Evolutionary conservation across 2,329 filamentous ascomycete species (phyloP).

Genomic region (Cordyceps tenuipes): DNA sequence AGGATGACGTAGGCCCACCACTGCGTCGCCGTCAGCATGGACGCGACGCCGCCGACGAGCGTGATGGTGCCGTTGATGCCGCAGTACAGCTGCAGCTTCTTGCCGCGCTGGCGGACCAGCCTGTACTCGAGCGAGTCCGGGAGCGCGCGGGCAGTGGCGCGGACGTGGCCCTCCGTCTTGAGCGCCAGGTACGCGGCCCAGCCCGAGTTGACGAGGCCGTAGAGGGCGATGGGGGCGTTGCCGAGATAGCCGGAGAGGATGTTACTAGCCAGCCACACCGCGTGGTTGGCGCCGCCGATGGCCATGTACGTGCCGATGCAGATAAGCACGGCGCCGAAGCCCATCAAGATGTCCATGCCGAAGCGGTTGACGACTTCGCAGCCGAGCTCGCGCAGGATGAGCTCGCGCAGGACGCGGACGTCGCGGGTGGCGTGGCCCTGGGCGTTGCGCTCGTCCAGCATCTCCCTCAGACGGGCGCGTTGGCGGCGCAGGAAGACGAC

Average conservation of each 20-base stretch:
- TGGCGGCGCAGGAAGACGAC: slow-evolving; percentile 36
- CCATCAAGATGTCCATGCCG: slow-evolving; percentile 42
- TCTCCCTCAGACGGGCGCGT: slow-evolving; percentile 23
- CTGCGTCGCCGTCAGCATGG: slow-evolving; percentile 38
- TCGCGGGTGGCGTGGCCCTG: slow-evolving; percentile 14
- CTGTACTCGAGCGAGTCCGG: slow-evolving; percentile 19
- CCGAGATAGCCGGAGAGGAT: slow-evolving; percentile 48
- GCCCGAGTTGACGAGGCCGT: slow-evolving; percentile 37
- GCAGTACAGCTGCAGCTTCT: slow-evolving; percentile 36
- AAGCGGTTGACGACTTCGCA: slow-evolving; percentile 43
- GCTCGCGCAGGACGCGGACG: slow-evolving; percentile 31
- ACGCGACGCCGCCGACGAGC: slow-evolving; percentile 39
- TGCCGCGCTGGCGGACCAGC: slow-evolving; percentile 29
- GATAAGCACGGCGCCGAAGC: slow-evolving; percentile 40
- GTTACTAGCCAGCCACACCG: slow-evolving; percentile 39
- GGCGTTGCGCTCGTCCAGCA: slow-evolving; percentile 12
- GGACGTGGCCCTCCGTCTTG: slow-evolving; percentile 31
- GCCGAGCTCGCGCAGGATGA: slow-evolving; percentile 40
- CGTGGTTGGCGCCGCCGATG: slow-evolving; percentile 37
- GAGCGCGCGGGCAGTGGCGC: slow-evolving; percentile 19
- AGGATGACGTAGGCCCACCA: slow-evolving; percentile 48
- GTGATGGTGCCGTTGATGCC: slow-evolving; percentile 36
- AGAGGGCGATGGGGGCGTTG: slow-evolving; percentile 40
- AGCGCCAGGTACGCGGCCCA: slow-evolving; percentile 38
- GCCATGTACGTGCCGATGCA: slow-evolving; percentile 45